Conservation (phyloP, 2,329 filamentous ascomycete genomes). For the Pyricularia sp. region DNA sequence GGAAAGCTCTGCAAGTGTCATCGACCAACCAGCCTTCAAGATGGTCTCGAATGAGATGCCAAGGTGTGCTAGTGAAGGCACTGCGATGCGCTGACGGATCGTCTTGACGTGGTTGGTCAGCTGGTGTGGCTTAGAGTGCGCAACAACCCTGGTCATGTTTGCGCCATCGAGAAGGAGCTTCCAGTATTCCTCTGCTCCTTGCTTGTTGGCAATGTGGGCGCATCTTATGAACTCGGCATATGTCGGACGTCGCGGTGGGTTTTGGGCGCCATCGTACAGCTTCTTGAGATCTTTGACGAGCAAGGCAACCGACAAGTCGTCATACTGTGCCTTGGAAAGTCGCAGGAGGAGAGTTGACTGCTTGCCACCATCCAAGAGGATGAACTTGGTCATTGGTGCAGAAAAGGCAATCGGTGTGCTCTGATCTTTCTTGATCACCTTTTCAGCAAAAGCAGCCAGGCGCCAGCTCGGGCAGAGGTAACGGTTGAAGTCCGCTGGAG, state of each 20-base stretch:
- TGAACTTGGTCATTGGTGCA: slow-evolving; percentile 38
- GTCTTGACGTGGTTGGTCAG: slow-evolving; percentile 29
- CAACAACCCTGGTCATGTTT: slow-evolving; percentile 34
- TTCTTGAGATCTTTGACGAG: slow-evolving; percentile 38
- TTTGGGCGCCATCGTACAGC: slow-evolving; percentile 30
- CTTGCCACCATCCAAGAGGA: slow-evolving; percentile 37
- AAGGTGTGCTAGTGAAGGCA: slow-evolving; percentile 30
- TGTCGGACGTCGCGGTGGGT: slow-evolving; percentile 25
- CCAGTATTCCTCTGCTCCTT: slow-evolving; percentile 36
- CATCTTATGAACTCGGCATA: slow-evolving; percentile 39
- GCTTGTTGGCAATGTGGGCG: slow-evolving; percentile 23
- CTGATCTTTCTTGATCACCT: slow-evolving; percentile 34
- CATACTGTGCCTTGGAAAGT: slow-evolving; percentile 39
- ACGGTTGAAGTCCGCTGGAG: slow-evolving; percentile 29
- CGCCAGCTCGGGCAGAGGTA: slow-evolving; percentile 29
- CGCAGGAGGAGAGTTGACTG: slow-evolving; percentile 37
- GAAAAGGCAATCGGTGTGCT: slow-evolving; percentile 27
- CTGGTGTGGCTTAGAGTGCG: slow-evolving; percentile 29
- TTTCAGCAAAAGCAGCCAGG: slow-evolving; percentile 27
- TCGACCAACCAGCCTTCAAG: slow-evolving; percentile 48
- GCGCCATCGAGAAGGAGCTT: slow-evolving; percentile 31
- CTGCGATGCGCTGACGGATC: slow-evolving; percentile 27
- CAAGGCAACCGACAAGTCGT: slow-evolving; percentile 33
- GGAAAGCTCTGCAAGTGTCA: slow-evolving; percentile 41
- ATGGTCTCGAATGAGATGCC: slow-evolving; percentile 41